Evolutionary conservation across 176 grass and related monocot species (phyloP).

Genomic region (Zizania latifolia): DNA sequence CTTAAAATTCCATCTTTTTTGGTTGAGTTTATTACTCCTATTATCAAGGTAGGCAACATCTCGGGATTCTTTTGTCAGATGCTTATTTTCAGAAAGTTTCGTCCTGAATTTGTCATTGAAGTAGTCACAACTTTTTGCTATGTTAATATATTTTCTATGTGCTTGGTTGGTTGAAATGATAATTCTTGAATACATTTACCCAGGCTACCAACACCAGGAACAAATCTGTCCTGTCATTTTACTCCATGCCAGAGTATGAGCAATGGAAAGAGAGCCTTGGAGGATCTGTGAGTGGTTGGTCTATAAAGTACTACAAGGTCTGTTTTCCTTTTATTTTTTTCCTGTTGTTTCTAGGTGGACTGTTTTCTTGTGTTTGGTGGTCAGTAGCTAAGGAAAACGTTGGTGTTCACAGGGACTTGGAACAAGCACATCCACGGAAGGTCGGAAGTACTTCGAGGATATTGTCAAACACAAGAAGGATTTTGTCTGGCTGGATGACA

Average conservation of each 20-base stretch:
- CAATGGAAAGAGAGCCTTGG: constrained; percentile 63
- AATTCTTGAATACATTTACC: not conserved
- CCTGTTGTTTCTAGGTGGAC: not conserved
- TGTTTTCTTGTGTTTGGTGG: not conserved
- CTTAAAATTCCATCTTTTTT: constrained; percentile 76
- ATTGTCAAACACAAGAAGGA: constrained; percentile 57
- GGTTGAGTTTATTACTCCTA: constrained; percentile 87
- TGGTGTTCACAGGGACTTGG: constrained; percentile 54
- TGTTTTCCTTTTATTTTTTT: not conserved
- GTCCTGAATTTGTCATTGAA: not conserved
- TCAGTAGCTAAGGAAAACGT: not conserved
- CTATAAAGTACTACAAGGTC: constrained; percentile 90
- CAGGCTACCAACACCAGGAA: constrained; percentile 57
- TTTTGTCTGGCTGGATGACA: constrained; percentile 56
- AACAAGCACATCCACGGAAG: constrained; percentile 75
- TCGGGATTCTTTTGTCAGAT: not conserved
- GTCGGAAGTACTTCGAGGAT: constrained; percentile 50
- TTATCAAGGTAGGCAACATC: constrained; percentile 54
- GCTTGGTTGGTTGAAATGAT: not conserved
- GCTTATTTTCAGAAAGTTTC: not conserved
- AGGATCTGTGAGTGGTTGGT: constrained; percentile 54
- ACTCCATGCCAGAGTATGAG: constrained; percentile 90
- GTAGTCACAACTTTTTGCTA: not conserved
- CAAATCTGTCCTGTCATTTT: constrained; percentile 45
- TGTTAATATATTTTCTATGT: not conserved